These are phyloP conservation scores for Trichophyton verrucosum DNA, from an alignment of 2,329 filamentous ascomycete genomes.

Conservation along the genomic window DNA sequence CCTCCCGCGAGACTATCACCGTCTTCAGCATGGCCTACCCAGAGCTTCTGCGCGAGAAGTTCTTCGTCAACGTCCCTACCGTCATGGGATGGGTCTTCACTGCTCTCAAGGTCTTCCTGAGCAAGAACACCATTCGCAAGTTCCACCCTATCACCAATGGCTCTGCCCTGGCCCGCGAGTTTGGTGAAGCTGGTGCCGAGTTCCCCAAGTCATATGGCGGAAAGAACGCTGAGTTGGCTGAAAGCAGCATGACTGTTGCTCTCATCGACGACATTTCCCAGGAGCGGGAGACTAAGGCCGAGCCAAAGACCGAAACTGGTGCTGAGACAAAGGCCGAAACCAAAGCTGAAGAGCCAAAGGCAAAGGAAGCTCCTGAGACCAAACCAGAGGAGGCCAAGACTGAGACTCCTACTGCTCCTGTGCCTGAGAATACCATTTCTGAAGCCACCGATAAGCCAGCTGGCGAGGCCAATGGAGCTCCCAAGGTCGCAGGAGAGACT, in stretches of 20 bases:
- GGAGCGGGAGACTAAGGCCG: slow-evolving; percentile 11
- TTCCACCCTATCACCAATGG: slow-evolving; percentile 70
- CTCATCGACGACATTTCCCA: slow-evolving; percentile 19
- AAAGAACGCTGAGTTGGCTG: slow-evolving; percentile 44
- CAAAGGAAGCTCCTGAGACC: slow-evolving; percentile 11
- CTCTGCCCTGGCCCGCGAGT: slow-evolving; percentile 51
- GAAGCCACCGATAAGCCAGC: neutral
- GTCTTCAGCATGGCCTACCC: slow-evolving; percentile 75
- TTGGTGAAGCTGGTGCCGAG: slow-evolving; percentile 46
- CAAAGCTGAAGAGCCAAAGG: slow-evolving; percentile 11
- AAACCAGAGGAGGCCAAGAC: slow-evolving; percentile 14
- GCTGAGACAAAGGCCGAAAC: slow-evolving; percentile 15
- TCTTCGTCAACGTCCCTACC: slow-evolving; percentile 85
- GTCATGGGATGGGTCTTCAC: slow-evolving; percentile 82
- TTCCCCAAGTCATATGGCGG: slow-evolving; percentile 73
- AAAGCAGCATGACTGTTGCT: slow-evolving; percentile 22
- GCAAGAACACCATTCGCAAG: slow-evolving; percentile 62
- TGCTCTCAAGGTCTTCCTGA: slow-evolving; percentile 63
- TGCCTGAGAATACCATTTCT: neutral
- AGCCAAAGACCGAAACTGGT: slow-evolving; percentile 14
- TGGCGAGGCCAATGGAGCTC: neutral
- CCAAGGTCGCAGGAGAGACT: neutral
- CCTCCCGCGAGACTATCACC: slow-evolving; percentile 68
- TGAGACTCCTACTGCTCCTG: slow-evolving; percentile 2
- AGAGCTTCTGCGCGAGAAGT: slow-evolving; percentile 80